Evolutionary conservation across 345 rosid genomes (phyloP).

Genomic region (Dipteronia dyeriana): DNA sequence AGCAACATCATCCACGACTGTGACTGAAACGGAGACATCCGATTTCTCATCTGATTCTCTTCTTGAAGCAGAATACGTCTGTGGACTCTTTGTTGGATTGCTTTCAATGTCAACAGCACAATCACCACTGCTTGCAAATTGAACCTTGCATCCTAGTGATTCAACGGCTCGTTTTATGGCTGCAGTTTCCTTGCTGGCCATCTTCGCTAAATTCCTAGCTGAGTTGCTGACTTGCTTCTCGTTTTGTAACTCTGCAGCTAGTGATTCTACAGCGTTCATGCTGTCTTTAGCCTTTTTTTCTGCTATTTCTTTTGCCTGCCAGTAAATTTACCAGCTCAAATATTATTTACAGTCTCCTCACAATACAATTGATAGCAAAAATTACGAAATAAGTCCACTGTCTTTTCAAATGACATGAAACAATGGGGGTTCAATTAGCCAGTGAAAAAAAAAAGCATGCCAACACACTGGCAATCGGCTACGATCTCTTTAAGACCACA

Average conservation of each 20-base stretch:
- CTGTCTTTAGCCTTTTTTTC: slow-evolving; percentile 66
- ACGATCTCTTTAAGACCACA: neutral
- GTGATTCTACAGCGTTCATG: slow-evolving; percentile 46
- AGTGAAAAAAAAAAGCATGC: too few relatives aligned
- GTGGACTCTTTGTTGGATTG: slow-evolving; percentile 32
- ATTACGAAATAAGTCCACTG: neutral
- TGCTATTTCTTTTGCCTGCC: slow-evolving; percentile 77
- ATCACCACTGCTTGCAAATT: slow-evolving; percentile 61
- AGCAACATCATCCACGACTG: slow-evolving; percentile 50
- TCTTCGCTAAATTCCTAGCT: slow-evolving; percentile 65
- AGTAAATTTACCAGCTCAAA: slow-evolving; percentile 14
- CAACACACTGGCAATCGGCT: neutral
- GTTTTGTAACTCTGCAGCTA: slow-evolving; percentile 53
- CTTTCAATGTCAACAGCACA: slow-evolving; percentile 58
- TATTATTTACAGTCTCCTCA: slow-evolving; percentile 2
- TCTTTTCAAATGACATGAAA: neutral
- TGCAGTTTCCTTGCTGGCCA: slow-evolving; percentile 62
- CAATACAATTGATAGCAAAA: neutral
- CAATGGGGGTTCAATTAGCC: too few relatives aligned
- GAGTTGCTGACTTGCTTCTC: slow-evolving; percentile 68
- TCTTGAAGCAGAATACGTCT: slow-evolving; percentile 29
- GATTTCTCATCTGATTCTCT: slow-evolving; percentile 42
- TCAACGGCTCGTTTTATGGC: slow-evolving; percentile 76
- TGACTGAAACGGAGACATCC: slow-evolving; percentile 69
- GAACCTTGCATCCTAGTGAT: slow-evolving; percentile 86